phyloP scores from a whole-genome alignment of 2,329 filamentous ascomycete genomes.

The Cryphonectria japonica region DNA sequence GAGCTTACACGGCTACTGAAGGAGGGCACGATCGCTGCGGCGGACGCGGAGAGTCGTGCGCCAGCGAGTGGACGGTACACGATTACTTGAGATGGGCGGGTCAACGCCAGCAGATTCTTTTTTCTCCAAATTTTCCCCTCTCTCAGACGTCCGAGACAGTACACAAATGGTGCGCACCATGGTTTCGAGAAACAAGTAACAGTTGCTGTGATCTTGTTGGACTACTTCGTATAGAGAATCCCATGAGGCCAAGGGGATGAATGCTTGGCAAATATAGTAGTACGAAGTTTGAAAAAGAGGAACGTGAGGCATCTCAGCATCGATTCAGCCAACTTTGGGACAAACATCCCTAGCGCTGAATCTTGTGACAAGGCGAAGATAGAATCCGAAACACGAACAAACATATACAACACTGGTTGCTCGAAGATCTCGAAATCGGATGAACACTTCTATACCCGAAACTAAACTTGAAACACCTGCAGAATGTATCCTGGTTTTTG shows the following conservation, averaged over 20 bases:
- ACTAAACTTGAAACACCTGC: background rate
- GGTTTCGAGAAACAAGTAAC: background rate
- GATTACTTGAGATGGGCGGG: constrained; percentile 60
- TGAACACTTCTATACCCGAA: background rate
- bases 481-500: background rate
- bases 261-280: background rate
- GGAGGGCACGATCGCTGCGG: constrained; percentile 88
- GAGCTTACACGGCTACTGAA: constrained; percentile 86
- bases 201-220: background rate
- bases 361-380: background rate
- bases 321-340: background rate
- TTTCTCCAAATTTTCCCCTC: no score
- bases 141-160: background rate
- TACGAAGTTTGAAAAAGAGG: background rate
- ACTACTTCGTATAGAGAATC: background rate
- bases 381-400: background rate
- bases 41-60: constrained; percentile 80
- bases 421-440: background rate
- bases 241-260: background rate
- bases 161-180: background rate
- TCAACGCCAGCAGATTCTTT: background rate
- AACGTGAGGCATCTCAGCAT: background rate
- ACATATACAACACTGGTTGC: background rate
- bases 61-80: constrained; percentile 83
- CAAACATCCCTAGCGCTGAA: background rate